These are phyloP conservation scores for Metarhizium brunneum DNA, from an alignment of 2,329 filamentous ascomycete species.

Conservation along the genomic window DNA sequence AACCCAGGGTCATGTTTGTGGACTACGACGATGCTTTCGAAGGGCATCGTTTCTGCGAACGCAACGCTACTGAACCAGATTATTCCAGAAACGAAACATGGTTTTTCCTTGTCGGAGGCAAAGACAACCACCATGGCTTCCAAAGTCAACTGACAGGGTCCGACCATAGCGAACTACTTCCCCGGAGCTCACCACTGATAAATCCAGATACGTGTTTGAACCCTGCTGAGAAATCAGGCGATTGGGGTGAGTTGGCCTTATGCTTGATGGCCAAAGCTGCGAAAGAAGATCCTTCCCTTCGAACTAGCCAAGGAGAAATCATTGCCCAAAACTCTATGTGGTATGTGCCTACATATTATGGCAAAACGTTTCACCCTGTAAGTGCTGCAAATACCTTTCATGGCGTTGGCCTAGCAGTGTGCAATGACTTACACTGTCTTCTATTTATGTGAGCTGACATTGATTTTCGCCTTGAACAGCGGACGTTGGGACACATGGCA, in stretches of 20 bases:
- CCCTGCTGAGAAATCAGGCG: slow-evolving; percentile 24
- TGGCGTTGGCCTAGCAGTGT: neutral
- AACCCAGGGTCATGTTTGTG: slow-evolving; percentile 31
- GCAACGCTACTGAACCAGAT: slow-evolving; percentile 30
- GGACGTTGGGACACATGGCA: slow-evolving; percentile 27
- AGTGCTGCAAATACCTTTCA: slow-evolving; percentile 6
- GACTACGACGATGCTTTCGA: slow-evolving; percentile 35
- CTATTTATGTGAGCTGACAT: neutral
- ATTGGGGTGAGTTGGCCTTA: slow-evolving; percentile 33
- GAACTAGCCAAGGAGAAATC: slow-evolving; percentile 16
- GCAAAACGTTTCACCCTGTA: slow-evolving; percentile 36
- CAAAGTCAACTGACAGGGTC: neutral
- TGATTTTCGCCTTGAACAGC: slow-evolving; percentile 9
- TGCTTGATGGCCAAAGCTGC: slow-evolving; percentile 35
- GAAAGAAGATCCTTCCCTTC: slow-evolving; percentile 24
- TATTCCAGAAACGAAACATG: slow-evolving; percentile 33
- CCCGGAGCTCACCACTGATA: slow-evolving; percentile 22
- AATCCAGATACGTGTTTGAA: slow-evolving; percentile 27
- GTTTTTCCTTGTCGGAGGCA: slow-evolving; percentile 38
- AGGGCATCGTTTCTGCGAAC: slow-evolving; percentile 36
- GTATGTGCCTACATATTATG: slow-evolving; percentile 38
- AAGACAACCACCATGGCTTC: slow-evolving; percentile 23
- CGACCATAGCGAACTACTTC: slow-evolving; percentile 11
- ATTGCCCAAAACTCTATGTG: slow-evolving; percentile 28
- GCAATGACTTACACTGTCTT: neutral